phyloP scores from a whole-genome alignment of 1,284 basidiomycete species.

The Trichosporon asahii region DNA sequence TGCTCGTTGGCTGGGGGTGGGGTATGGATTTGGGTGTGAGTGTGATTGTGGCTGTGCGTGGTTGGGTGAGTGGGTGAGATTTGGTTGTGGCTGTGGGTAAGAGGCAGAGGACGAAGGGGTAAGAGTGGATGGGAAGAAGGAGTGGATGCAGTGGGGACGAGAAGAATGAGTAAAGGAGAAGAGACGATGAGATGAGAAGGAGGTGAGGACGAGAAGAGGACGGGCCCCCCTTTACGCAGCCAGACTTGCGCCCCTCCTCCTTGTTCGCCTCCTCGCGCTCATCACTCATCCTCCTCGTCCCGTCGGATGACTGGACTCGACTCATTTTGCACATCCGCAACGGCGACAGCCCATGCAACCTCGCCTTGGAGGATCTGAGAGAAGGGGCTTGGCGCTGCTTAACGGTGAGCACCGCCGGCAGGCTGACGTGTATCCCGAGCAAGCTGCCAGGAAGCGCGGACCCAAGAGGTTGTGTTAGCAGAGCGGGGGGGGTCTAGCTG shows the following conservation, averaged over 20 bases:
- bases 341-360: no score
- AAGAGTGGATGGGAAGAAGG: not conserved
- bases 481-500: no score
- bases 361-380: no score
- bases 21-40: slow-evolving; percentile 1
- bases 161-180: not conserved
- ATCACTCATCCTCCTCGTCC: not conserved
- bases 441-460: no score
- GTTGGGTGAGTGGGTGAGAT: not conserved
- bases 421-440: no score
- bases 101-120: not conserved
- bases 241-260: not conserved
- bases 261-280: not conserved
- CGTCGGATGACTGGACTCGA: no score
- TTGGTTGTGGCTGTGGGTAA: not conserved
- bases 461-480: no score
- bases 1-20: not conserved
- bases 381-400: no score
- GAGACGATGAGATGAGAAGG: not conserved
- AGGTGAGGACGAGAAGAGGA: not conserved
- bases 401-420: no score
- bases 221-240: no score
- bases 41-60: no score
- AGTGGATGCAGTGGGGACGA: slow-evolving; percentile 51
- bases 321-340: not conserved